Evolutionary conservation across 306 rosid genomes (phyloP), one percentile per base, ranked within the genome.

Genomic region (Sechiopsis laciniata): DNA sequence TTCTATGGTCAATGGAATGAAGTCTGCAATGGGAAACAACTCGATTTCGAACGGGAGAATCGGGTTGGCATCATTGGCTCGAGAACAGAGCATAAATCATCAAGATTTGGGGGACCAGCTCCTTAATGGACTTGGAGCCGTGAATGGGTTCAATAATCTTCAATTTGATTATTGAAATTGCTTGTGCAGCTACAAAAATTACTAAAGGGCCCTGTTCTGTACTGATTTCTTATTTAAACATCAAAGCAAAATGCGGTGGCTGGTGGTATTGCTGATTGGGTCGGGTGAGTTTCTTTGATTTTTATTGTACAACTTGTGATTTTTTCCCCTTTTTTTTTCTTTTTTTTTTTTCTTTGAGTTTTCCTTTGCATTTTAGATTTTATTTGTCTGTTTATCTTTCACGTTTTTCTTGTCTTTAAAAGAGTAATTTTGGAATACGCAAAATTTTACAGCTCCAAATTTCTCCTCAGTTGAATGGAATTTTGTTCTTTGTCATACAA

Each of bases 81-180:
- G 96, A 57, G 99, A 88, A 66, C 99, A 88, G 82, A 85, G 86
- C 35, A 83, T 89, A 87, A 63, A 52, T 57, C 87, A 83, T 59
- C 95, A 85, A 56, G 97, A 95, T 79, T 59, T 89, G 83, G 96
- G 92, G 50, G 89, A 84, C 84, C 96, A 87, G 76, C 81, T 89
- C 77, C 90, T 91, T 74, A 80, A 88, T 76, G 48, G 48, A 8
- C 48, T 42, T 42, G 48, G 48, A 42, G 48, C 48, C 8, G 48
- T 42, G 48, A 42, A 42, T 42, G 87, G 96, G 50, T 95, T 82
- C 78, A 95, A 71, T 71, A 89, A 83, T 89, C 85, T 88, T 83
- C 96, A 85, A 83, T 94, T 81, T 82, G 99, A 91, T 80, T 93
- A 55, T 13, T 53, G 32, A 16, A 48, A 46, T 45, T 69, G 74